These are phyloP conservation scores for Pseudogymnoascus sp. DNA, from an alignment of 2,329 filamentous ascomycete species.

Conservation along the genomic window DNA sequence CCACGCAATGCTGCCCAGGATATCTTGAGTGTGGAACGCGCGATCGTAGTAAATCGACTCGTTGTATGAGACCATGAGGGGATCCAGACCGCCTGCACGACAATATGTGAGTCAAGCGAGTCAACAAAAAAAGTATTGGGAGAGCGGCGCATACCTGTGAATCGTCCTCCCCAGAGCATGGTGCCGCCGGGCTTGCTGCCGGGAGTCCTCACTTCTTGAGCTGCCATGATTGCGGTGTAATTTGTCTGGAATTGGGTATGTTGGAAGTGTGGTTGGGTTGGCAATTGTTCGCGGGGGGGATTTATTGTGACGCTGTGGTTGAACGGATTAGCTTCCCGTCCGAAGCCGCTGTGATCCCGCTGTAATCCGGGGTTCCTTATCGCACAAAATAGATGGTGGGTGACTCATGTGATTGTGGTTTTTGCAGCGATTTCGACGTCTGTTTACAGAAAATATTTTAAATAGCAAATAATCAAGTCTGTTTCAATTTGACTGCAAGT, in stretches of 20 bases:
- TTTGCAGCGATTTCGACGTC: neutral
- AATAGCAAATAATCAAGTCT: neutral
- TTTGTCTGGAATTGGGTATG: neutral
- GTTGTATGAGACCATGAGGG: constrained; percentile 81
- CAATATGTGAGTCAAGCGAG: constrained; percentile 11
- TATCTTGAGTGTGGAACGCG: constrained; percentile 70
- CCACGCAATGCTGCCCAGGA: constrained; percentile 71
- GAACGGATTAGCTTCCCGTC: neutral
- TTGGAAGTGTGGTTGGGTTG: neutral
- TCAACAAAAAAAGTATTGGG: constrained; percentile 2
- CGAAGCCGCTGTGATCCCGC: neutral
- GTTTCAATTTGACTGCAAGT: neutral
- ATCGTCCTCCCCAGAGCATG: constrained; percentile 54
- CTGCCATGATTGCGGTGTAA: constrained; percentile 19
- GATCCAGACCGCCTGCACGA: constrained; percentile 63
- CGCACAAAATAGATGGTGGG: neutral
- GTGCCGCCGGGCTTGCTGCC: constrained; percentile 25
- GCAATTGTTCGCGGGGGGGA: neutral
- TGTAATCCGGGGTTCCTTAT: constrained; percentile 2
- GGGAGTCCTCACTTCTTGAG: constrained; percentile 20
- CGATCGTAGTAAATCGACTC: constrained; percentile 72
- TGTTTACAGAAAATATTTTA: neutral
- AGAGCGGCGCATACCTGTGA: constrained; percentile 40
- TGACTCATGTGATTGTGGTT: neutral
- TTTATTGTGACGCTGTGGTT: neutral